Evolutionary conservation across 352 stramenopile species (phyloP), one percentile per base, ranked within the genome.

Genomic region (Phytophthora hibernalis): DNA sequence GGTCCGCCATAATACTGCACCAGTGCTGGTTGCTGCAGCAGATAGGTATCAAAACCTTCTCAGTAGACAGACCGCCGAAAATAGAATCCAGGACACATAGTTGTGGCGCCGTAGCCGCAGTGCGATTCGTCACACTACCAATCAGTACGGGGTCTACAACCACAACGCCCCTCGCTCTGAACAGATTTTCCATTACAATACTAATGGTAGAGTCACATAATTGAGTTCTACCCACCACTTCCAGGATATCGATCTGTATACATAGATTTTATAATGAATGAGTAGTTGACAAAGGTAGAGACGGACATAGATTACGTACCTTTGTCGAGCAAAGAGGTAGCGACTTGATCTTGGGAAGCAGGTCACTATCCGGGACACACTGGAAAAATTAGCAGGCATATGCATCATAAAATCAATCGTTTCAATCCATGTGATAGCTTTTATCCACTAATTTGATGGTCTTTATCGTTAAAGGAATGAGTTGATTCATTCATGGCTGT

Each of bases 191-290:
- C 55, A 55, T 50, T 4, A 49, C 55, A 31, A n/a, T 28, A 9
- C 48, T 50, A 12, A 54, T 40, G 0, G 31, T 49, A 31, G 7
- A 7, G 12, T 63, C 55, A 42, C 43, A 50, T 21, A 63, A 26
- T 31, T 54, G 30, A 7, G 31, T 50, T 63, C 47, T 63, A 3
- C 20, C 44, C 5, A 63, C 45, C 7, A 63, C 13, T 13, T 63
- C 44, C 9, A 55, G 31, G 1, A 61, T 7, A 28, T 63, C 43
- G 13, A 28, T 24, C 55, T 61, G 20, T 54, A n/a, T 2, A 26
- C 15, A 44, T 11, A 20, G 2, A 4, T 9, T 22, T 20, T 1
- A 44, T 10, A 44, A 44, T 44, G 16, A 44, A 20, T 21, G 37
- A 44, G 0, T 3, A 44, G n/a, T 10, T 9, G 1, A 4, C 16